Conservation (phyloP, 2,329 filamentous ascomycete genomes). For the Talaromyces sp. region DNA sequence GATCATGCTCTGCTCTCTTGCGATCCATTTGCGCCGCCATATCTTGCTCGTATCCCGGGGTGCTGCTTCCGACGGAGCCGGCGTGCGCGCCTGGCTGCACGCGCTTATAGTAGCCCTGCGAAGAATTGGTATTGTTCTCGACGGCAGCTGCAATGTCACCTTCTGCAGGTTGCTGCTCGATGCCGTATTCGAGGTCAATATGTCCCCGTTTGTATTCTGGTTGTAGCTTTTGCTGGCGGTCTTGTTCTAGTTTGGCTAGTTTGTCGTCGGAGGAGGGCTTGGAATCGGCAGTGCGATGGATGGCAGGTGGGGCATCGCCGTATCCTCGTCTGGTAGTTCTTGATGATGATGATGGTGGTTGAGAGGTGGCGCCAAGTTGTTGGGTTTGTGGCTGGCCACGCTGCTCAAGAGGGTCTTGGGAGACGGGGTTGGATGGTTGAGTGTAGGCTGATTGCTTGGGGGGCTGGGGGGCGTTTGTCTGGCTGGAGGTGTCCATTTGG, state of each 20-base stretch:
- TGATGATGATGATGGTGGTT: background rate
- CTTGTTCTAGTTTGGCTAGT: constrained; percentile 16
- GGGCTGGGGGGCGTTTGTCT: constrained; percentile 22
- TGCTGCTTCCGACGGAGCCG: constrained; percentile 27
- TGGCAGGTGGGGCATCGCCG: constrained; percentile 21
- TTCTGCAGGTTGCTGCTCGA: constrained; percentile 32
- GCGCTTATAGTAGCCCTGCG: constrained; percentile 13
- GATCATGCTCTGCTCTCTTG: constrained; percentile 32
- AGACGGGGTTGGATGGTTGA: constrained; percentile 29
- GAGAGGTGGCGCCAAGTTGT: background rate
- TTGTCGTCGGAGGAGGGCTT: constrained; percentile 24
- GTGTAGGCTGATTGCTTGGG: constrained; percentile 31
- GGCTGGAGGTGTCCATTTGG: constrained; percentile 6
- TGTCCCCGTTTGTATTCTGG: constrained; percentile 17
- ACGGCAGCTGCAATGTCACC: constrained; percentile 31
- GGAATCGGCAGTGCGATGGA: constrained; percentile 24
- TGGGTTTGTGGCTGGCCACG: constrained; percentile 2
- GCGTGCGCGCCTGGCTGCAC: constrained; percentile 32
- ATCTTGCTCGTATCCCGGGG: constrained; percentile 28
- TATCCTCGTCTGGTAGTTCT: constrained; percentile 12
- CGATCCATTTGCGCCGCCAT: constrained; percentile 28
- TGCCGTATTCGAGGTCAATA: constrained; percentile 31
- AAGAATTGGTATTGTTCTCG: constrained; percentile 15
- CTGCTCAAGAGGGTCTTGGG: constrained; percentile 21
- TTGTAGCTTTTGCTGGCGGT: constrained; percentile 15